phyloP scores from a whole-genome alignment of 805 yeast genomes.

The Teunomyces stri region DNA sequence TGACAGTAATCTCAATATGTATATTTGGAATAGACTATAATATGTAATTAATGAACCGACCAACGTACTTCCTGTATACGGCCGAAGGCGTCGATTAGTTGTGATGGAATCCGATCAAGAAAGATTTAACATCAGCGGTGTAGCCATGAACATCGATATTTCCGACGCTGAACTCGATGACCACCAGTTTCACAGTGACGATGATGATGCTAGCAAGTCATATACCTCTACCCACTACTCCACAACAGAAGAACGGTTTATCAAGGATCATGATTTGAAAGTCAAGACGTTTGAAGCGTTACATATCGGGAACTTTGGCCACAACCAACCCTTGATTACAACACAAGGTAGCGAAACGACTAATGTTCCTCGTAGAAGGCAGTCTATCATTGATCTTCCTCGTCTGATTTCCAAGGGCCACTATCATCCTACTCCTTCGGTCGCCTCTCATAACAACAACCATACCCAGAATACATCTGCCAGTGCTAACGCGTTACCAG shows the following conservation, averaged over 20 bases:
- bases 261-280: conserved; percentile 68
- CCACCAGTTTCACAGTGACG: conserved; percentile 16
- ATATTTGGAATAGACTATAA: no score
- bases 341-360: conserved; percentile 26
- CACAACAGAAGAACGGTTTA: conserved; percentile 59
- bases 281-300: conserved; percentile 55
- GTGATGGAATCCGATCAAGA: background rate
- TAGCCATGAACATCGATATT: conserved; percentile 5
- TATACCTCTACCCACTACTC: conserved; percentile 56
- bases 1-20: background rate
- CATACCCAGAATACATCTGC: conserved; percentile 12
- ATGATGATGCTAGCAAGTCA: conserved; percentile 29
- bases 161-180: conserved; percentile 6
- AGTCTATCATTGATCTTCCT: conserved; percentile 41
- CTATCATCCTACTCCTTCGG: conserved; percentile 18
- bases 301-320: conserved; percentile 15
- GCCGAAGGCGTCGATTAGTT: background rate
- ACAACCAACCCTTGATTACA: conserved; percentile 10
- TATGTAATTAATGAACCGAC: background rate
- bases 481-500: conserved; percentile 27
- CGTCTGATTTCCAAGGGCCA: conserved; percentile 14
- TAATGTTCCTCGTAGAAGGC: conserved; percentile 22
- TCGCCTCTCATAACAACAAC: conserved; percentile 17
- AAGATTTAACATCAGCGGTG: background rate
- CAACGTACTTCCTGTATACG: background rate